Percentiles rank a stretch among this genome's conserved stretches.
These are phyloP conservation scores for Sphaerostilbella broomeana DNA, from an alignment of 2,329 filamentous ascomycete genomes.

Conservation along the genomic window DNA sequence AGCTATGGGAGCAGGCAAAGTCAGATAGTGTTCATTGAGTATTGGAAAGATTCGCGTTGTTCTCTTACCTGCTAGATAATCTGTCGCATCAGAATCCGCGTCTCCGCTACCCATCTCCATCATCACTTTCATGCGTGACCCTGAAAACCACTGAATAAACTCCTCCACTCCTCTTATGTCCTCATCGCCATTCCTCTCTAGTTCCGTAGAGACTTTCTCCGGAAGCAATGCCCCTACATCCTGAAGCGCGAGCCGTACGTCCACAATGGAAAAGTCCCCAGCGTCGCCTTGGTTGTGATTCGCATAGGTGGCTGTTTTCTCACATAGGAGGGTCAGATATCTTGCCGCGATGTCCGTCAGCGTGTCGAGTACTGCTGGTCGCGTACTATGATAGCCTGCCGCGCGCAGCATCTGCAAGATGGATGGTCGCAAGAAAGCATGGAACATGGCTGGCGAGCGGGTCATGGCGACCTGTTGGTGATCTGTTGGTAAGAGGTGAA, in stretches of 20 bases:
- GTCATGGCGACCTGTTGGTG: slow-evolving; percentile 30
- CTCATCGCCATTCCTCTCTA: slow-evolving; percentile 63
- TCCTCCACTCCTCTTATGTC: slow-evolving; percentile 71
- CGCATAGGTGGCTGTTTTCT: slow-evolving; percentile 65
- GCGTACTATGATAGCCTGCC: slow-evolving; percentile 79
- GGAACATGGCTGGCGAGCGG: slow-evolving; percentile 46
- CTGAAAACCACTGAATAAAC: slow-evolving; percentile 73
- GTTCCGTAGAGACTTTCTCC: slow-evolving; percentile 58
- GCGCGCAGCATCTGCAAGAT: slow-evolving; percentile 89
- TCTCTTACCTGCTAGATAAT: slow-evolving; percentile 59
- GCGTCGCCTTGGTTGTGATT: slow-evolving; percentile 58
- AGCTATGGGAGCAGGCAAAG: slow-evolving; percentile 35
- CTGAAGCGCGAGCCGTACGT: slow-evolving; percentile 79
- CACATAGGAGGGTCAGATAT: slow-evolving; percentile 70
- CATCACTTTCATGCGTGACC: slow-evolving; percentile 71
- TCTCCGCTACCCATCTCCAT: slow-evolving; percentile 72
- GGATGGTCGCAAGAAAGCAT: slow-evolving; percentile 76
- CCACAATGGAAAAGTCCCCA: slow-evolving; percentile 48
- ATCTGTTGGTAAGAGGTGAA: not conserved
- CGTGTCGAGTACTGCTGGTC: slow-evolving; percentile 75
- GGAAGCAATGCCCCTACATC: slow-evolving; percentile 71
- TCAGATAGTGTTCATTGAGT: too few relatives aligned
- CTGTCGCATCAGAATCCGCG: slow-evolving; percentile 55
- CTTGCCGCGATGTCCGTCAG: slow-evolving; percentile 80
- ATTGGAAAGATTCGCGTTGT: too few relatives aligned